Conservation (phyloP, 2,329 filamentous ascomycete species). For the Neophaeococcomyces mojaviensis region DNA sequence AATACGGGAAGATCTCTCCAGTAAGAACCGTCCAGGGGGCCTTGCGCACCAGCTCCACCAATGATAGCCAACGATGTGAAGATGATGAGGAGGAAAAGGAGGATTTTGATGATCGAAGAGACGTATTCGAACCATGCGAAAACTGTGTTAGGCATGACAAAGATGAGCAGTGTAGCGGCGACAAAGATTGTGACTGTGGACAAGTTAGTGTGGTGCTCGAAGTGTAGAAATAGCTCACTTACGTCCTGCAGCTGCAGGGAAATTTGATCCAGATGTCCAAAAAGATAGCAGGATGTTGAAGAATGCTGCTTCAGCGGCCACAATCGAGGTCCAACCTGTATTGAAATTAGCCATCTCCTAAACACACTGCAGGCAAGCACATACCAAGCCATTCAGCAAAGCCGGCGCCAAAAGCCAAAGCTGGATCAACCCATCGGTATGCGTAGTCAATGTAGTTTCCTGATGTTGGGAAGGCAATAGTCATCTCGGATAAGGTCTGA, state of each 20-base stretch:
- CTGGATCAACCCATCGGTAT: slow-evolving; percentile 33
- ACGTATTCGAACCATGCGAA: slow-evolving; percentile 34
- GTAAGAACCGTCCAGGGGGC: slow-evolving; percentile 26
- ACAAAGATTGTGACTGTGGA: slow-evolving; percentile 21
- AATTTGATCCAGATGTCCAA: slow-evolving; percentile 19
- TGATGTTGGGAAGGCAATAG: slow-evolving; percentile 32
- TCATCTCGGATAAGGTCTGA: slow-evolving; percentile 30
- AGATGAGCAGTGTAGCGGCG: slow-evolving; percentile 20
- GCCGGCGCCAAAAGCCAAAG: slow-evolving; percentile 34
- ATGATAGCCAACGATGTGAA: slow-evolving; percentile 32
- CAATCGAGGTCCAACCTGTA: slow-evolving; percentile 19
- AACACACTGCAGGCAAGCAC: neutral
- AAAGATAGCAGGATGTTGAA: slow-evolving; percentile 22
- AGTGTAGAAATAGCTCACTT: neutral
- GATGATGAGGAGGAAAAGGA: slow-evolving; percentile 32
- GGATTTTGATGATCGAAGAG: slow-evolving; percentile 32
- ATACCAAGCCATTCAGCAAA: slow-evolving; percentile 16
- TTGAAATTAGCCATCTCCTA: neutral
- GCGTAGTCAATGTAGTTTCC: slow-evolving; percentile 35
- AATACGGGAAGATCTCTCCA: slow-evolving; percentile 30
- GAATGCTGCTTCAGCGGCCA: slow-evolving; percentile 22
- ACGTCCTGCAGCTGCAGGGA: slow-evolving; percentile 13
- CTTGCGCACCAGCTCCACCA: slow-evolving; percentile 33
- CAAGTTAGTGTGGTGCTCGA: neutral
- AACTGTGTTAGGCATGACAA: slow-evolving; percentile 25